Conservation (phyloP, 1,284 basidiomycete genomes). For the Ustanciosporium gigantosporum region DNA sequence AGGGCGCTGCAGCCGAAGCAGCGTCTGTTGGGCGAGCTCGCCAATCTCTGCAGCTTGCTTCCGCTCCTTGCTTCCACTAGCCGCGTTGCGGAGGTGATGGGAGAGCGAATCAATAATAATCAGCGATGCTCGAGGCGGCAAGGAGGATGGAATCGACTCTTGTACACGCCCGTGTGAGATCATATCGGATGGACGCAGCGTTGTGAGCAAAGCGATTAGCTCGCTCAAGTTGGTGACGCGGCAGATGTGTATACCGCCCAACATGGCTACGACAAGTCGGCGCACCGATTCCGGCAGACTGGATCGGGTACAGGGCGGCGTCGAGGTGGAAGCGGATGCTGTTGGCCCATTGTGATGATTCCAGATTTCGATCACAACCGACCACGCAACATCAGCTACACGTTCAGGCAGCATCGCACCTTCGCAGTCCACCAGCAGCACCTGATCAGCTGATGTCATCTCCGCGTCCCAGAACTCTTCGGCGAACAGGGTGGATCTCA, state of each 20-base stretch:
- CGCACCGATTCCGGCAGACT: conserved; percentile 27
- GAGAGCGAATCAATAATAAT: conserved; percentile 35
- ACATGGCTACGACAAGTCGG: conserved; percentile 17
- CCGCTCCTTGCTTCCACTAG: conserved; percentile 16
- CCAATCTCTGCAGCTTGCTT: conserved; percentile 6
- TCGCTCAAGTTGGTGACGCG: conserved; percentile 17
- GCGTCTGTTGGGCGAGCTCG: conserved; percentile 17
- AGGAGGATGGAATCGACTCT: conserved; percentile 2
- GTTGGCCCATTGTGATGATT: neutral
- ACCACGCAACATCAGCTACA: conserved; percentile 24
- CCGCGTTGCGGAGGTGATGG: conserved; percentile 13
- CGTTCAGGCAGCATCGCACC: conserved; percentile 23
- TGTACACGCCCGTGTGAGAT: neutral
- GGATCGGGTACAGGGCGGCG: conserved; percentile 1
- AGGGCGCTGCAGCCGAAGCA: conserved; percentile 24
- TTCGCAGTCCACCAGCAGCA: conserved; percentile 32
- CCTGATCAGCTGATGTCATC: conserved; percentile 17
- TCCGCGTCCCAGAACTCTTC: conserved; percentile 42
- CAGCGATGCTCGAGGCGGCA: conserved; percentile 18
- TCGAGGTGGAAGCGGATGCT: neutral
- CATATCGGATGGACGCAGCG: conserved; percentile 21
- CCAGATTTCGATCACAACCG: conserved; percentile 9
- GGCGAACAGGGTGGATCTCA: conserved; percentile 3
- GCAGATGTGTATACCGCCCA: conserved; percentile 21
- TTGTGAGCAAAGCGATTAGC: conserved; percentile 17